Percentiles rank a stretch among this genome's conserved stretches.
phyloP scores from a whole-genome alignment of 257 asterid species.

The Vinca minor region DNA sequence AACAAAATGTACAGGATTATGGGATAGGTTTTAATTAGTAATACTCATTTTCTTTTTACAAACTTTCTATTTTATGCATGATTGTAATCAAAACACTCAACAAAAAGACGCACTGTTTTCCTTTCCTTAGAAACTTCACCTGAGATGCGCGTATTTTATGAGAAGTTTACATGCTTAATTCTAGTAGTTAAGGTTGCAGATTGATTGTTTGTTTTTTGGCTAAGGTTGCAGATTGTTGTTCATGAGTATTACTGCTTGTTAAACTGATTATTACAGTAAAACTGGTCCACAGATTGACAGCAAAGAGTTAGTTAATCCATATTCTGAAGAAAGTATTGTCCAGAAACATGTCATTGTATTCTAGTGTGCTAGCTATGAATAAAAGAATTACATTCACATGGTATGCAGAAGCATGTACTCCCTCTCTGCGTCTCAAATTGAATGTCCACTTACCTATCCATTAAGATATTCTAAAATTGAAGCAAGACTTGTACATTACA shows the following conservation, averaged over 20 bases:
- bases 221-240: neutral
- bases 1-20: constrained; percentile 20
- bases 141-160: neutral
- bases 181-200: no score
- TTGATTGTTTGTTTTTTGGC: neutral
- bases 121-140: neutral
- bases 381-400: constrained; percentile 8
- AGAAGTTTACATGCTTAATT: neutral
- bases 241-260: neutral
- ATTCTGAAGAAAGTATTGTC: neutral
- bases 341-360: neutral
- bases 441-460: no score
- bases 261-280: neutral
- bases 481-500: no score
- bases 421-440: no score
- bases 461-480: no score
- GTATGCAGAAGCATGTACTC: constrained; percentile 13
- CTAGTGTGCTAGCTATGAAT: neutral
- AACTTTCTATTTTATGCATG: constrained; percentile 8
- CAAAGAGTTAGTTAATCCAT: neutral
- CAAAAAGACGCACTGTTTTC: neutral
- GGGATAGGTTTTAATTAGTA: neutral
- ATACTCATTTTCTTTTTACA: neutral
- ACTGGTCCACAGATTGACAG: no score
- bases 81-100: constrained; percentile 8